Evolutionary conservation across 306 rosid species (phyloP).

Genomic region (Purshia tridentata): DNA sequence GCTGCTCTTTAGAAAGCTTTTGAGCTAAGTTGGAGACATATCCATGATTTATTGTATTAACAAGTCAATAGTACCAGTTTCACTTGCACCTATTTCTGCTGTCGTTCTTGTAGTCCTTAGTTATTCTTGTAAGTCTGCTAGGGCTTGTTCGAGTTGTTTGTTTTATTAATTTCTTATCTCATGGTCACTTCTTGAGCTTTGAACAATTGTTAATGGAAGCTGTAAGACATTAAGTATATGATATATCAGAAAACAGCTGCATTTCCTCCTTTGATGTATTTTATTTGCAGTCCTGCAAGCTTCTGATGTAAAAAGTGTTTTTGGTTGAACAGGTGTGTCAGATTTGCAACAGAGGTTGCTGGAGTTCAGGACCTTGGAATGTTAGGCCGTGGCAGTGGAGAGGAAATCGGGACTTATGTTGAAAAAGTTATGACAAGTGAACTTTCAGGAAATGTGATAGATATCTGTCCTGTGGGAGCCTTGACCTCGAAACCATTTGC

Average conservation of each 20-base stretch:
- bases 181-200: not conserved
- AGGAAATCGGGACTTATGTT: constrained; percentile 97
- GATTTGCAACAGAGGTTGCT: constrained; percentile 98
- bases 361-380: constrained; percentile 99
- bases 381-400: constrained; percentile 99
- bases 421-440: constrained; percentile 97
- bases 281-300: constrained; percentile 21
- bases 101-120: not conserved
- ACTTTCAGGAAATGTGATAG: constrained; percentile 98
- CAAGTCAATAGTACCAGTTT: not conserved
- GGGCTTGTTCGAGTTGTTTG: not conserved
- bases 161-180: not conserved
- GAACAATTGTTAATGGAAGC: not conserved
- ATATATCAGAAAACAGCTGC: not conserved
- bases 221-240: not conserved
- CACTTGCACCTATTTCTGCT: not conserved
- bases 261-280: not conserved
- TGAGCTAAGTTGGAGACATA: not conserved
- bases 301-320: constrained; percentile 23
- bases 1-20: not conserved
- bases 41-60: not conserved
- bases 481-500: constrained; percentile 99
- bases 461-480: constrained; percentile 98
- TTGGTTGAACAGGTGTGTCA: constrained; percentile 72
- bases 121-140: not conserved